These are phyloP conservation scores for Mesembryanthemum crystallinum DNA, from an alignment of 148 eudicot genomes.

Conservation along the genomic window DNA sequence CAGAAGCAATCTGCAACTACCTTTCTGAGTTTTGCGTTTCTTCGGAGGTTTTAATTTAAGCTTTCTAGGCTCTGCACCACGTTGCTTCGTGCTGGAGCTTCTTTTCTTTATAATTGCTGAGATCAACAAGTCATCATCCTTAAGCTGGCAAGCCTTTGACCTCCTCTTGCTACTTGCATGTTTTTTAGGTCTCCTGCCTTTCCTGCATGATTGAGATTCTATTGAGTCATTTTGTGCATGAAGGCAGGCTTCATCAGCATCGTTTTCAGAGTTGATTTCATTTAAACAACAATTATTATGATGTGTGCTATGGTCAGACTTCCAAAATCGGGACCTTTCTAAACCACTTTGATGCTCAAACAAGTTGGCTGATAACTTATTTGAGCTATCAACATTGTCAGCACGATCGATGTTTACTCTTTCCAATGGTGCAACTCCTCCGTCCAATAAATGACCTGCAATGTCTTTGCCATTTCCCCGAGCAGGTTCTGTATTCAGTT, in stretches of 20 bases:
- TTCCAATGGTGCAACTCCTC: constrained; percentile 26
- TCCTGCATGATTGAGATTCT: constrained; percentile 23
- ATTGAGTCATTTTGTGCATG: not conserved
- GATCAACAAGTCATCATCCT: constrained; percentile 67
- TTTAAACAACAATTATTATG: constrained; percentile 16
- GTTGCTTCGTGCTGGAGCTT: constrained; percentile 31
- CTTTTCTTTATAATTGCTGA: constrained; percentile 67
- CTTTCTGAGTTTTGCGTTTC: constrained; percentile 66
- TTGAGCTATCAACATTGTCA: constrained; percentile 19
- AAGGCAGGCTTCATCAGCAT: constrained; percentile 13
- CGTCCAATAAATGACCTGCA: constrained; percentile 24
- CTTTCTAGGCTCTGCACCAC: constrained; percentile 24
- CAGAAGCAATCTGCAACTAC: constrained; percentile 81
- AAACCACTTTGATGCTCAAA: constrained; percentile 14
- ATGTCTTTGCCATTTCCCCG: constrained; percentile 22
- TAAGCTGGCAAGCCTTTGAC: constrained; percentile 44
- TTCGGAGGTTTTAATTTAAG: constrained; percentile 42
- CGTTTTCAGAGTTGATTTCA: constrained; percentile 18
- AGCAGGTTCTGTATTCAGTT: constrained; percentile 16
- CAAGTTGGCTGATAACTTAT: constrained; percentile 13
- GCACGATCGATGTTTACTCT: constrained; percentile 9
- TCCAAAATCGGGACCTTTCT: constrained; percentile 13
- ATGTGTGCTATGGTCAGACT: constrained; percentile 2
- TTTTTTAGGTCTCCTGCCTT: constrained; percentile 25
- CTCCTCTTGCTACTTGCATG: constrained; percentile 30